phyloP scores from a whole-genome alignment of 495 filamentous ascomycete genomes.

The Hapsidospora chrysogenum region DNA sequence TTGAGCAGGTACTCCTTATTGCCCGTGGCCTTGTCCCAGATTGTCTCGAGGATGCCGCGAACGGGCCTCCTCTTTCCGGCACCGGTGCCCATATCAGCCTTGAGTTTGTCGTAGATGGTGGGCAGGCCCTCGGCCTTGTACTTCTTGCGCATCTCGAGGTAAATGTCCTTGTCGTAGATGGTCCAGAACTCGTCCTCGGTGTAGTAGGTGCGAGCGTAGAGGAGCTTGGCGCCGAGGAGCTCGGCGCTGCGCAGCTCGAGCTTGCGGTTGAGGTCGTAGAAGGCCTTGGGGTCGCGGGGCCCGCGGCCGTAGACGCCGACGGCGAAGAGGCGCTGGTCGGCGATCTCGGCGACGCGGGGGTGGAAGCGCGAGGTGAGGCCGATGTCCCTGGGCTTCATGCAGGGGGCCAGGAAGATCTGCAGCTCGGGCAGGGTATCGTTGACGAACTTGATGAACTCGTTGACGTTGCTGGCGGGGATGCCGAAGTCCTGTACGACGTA shows the following conservation, averaged over 20 bases:
- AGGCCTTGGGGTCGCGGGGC: conserved; percentile 11
- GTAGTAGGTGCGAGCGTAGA: conserved; percentile 39
- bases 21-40: conserved; percentile 7
- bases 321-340: conserved; percentile 21
- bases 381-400: conserved; percentile 13
- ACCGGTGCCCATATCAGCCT: conserved; percentile 17
- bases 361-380: conserved; percentile 18
- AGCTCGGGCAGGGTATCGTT: conserved; percentile 22
- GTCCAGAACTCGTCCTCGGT: conserved; percentile 38
- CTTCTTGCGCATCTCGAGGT: conserved; percentile 26
- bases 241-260: conserved; percentile 41
- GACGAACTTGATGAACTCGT: conserved; percentile 25
- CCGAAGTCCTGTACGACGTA: conserved; percentile 37
- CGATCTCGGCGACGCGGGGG: conserved; percentile 15
- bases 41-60: conserved; percentile 14
- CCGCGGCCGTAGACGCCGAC: conserved; percentile 31
- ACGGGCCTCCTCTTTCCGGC: conserved; percentile 16
- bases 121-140: conserved; percentile 28
- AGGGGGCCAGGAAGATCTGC: conserved; percentile 39
- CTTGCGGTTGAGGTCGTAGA: conserved; percentile 33
- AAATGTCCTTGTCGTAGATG: conserved; percentile 27
- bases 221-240: conserved; percentile 38
- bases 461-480: conserved; percentile 21
- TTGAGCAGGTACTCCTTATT: conserved; percentile 13
- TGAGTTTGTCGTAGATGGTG: conserved; percentile 36